Percentiles rank a stretch among this genome's conserved stretches.
Evolutionary conservation across 1,284 basidiomycete genomes (phyloP).

Genomic region (Melampsora larici-populina): DNA sequence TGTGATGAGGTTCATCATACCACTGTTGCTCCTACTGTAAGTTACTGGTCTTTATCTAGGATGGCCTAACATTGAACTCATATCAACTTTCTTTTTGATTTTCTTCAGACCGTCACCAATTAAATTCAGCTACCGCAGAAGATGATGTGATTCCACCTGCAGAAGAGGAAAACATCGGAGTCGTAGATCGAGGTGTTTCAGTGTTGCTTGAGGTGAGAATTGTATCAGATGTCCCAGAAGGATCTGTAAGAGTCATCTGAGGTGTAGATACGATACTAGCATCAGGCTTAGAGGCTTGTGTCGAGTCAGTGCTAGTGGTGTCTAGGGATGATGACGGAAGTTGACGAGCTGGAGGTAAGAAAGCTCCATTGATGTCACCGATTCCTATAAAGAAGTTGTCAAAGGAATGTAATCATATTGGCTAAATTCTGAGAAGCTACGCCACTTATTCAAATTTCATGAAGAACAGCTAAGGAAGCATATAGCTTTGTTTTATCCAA

Average conservation of each 20-base stretch:
- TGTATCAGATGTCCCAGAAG: constrained; percentile 51
- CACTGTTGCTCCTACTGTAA: too few relatives aligned
- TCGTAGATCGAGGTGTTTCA: constrained; percentile 46
- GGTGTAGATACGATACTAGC: constrained; percentile 54
- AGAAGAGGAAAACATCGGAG: constrained; percentile 18
- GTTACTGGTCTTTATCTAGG: too few relatives aligned
- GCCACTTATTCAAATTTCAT: not conserved
- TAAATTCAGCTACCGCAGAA: too few relatives aligned
- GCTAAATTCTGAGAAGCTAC: not conserved
- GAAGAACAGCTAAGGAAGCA: not conserved
- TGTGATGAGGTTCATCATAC: too few relatives aligned
- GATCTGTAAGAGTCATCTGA: constrained; percentile 56
- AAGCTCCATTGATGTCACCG: constrained; percentile 93
- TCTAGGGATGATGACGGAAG: constrained; percentile 1
- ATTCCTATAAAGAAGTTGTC: constrained; percentile 99
- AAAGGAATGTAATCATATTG: constrained; percentile 8
- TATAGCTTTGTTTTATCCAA: not conserved
- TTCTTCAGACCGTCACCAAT: too few relatives aligned
- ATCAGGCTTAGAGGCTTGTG: constrained; percentile 53
- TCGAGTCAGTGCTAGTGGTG: constrained; percentile 49
- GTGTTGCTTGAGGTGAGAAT: constrained; percentile 51
- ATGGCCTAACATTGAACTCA: too few relatives aligned
- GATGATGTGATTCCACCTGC: too few relatives aligned
- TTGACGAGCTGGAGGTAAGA: constrained; percentile 62
- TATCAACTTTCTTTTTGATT: too few relatives aligned